Conservation (phyloP, 345 rosid genomes). For the Theobroma cacao region DNA sequence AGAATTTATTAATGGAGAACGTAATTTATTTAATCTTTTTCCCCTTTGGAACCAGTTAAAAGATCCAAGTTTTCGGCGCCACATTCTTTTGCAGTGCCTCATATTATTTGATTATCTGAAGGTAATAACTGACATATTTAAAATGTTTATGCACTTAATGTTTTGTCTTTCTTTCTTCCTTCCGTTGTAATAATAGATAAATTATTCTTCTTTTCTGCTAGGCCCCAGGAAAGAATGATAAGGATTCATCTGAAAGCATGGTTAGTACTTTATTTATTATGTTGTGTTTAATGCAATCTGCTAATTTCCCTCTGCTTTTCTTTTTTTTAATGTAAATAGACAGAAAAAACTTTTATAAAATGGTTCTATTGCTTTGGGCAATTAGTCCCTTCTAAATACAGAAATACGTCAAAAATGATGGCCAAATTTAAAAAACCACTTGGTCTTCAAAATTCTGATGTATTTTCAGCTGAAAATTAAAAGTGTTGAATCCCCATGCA, state of each 20-base stretch:
- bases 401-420: neutral
- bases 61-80: conserved; percentile 97
- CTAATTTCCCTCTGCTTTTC: neutral
- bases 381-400: neutral
- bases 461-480: neutral
- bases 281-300: conserved; percentile 4
- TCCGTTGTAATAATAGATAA: conserved; percentile 10
- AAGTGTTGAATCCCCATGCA: neutral
- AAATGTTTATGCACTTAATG: conserved; percentile 8
- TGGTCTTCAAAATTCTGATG: neutral
- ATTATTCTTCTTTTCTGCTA: conserved; percentile 25
- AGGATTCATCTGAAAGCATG: conserved; percentile 94
- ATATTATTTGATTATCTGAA: conserved; percentile 87
- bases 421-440: neutral
- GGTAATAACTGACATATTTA: conserved; percentile 42
- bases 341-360: neutral
- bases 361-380: neutral
- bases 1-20: conserved; percentile 2
- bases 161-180: neutral
- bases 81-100: conserved; percentile 95
- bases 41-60: conserved; percentile 57
- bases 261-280: conserved; percentile 41
- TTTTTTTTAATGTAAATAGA: neutral
- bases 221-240: conserved; percentile 97
- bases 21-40: conserved; percentile 13